Base-by-base conservation (phyloP, 805 yeast species). In the Teunomyces atbi region DNA sequence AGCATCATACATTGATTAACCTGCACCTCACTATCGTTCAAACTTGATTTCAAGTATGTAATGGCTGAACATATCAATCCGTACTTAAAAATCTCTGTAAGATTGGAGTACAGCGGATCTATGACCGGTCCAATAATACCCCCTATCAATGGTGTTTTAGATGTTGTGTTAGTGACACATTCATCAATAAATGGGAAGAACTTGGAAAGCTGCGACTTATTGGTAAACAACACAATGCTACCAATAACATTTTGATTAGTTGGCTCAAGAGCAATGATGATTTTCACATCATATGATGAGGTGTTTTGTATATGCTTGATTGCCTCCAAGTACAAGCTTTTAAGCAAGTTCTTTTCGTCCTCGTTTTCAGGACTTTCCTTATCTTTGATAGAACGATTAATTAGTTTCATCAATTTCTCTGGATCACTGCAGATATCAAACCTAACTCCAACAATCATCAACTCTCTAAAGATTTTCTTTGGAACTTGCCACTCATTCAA, bases 51-150 rank as follows among this genome's bases (percentile, higher is more conserved):
- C 48, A 76, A 62, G 48, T 69, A 76, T 5, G 81, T 71, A 12
- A 78, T 73, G 5, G 76, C 81, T 43, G 83, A 75, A 50, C 84
- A 80, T 7, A 81, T 76, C 47, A 81, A 69, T 0, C 86, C 86
- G 51, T 75, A 68, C 47, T 72, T 76, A 61, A 81, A 76, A 2
- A 80, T 78, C 44, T 77, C 79, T 6, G 76, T 71, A 53, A 81
- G 68, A 49, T 76, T 78, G 21, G 76, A 72, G 56, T 78, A 78
- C 36, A 69, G 67, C 15, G 79, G 78, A 50, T 79, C 83, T 20
- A 79, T 75, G 26, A 80, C 69, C 1, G 81, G 70, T 4, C 81
- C 82, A 11, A 79, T 64, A 8, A 81, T 63, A 1, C 81, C 82
- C 6, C 82, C 82, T n/a, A 76, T 62, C 30, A 64, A 54, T 11